Evolutionary conservation across 2,329 filamentous ascomycete genomes (phyloP).

Genomic region (Aspergillus fumigatus): DNA sequence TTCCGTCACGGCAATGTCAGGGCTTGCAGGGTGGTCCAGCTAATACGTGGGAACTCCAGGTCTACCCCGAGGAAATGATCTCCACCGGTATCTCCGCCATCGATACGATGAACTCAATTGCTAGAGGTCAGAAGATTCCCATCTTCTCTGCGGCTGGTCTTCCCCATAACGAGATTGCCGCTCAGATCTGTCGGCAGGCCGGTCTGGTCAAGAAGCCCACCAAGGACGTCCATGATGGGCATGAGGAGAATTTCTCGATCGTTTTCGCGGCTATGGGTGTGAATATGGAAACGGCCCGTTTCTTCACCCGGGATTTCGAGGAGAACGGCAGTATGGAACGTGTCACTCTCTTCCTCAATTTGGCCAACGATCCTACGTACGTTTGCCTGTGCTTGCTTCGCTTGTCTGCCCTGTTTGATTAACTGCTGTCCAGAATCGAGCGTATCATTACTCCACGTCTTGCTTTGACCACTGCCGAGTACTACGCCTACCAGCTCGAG

Average conservation of each 20-base stretch:
- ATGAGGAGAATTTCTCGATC: slow-evolving; percentile 99
- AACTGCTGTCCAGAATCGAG: slow-evolving; percentile 67
- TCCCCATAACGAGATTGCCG: slow-evolving; percentile 98
- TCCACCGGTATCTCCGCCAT: slow-evolving; percentile 99
- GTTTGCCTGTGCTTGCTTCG: slow-evolving; percentile 30
- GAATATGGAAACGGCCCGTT: slow-evolving; percentile 96
- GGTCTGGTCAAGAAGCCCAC: slow-evolving; percentile 86
- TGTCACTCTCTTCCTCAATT: slow-evolving; percentile 94
- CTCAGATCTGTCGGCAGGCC: slow-evolving; percentile 96
- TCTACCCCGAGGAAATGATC: slow-evolving; percentile 99
- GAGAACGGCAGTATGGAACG: slow-evolving; percentile 99
- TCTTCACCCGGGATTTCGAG: slow-evolving; percentile 98
- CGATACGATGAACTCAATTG: slow-evolving; percentile 97
- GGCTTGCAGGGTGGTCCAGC: slow-evolving; percentile 1
- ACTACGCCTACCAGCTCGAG: slow-evolving; percentile 99
- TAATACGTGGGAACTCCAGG: slow-evolving; percentile 47
- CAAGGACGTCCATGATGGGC: slow-evolving; percentile 92
- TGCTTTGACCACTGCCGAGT: slow-evolving; percentile 95
- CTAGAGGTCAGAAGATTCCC: slow-evolving; percentile 98
- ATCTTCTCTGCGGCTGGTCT: slow-evolving; percentile 98
- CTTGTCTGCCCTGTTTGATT: not conserved
- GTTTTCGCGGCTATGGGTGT: slow-evolving; percentile 99
- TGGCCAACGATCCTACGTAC: slow-evolving; percentile 97
- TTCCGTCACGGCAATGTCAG: not conserved
- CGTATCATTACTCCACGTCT: slow-evolving; percentile 99